Percentiles rank a stretch among this genome's conserved stretches.
Conservation (phyloP, 2,329 filamentous ascomycete species). For the Ophiostoma piceae region DNA sequence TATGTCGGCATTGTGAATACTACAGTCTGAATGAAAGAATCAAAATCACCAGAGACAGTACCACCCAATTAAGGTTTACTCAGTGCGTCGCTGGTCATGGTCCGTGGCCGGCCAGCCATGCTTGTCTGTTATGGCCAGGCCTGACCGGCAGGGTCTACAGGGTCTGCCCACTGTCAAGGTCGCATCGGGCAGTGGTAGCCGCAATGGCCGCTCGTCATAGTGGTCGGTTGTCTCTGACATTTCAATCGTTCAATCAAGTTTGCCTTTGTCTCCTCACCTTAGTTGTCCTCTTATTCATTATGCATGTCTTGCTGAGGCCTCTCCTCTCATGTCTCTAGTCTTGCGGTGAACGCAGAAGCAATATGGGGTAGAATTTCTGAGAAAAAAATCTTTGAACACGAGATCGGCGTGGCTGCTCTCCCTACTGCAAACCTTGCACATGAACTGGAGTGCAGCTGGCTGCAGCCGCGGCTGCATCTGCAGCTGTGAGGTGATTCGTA, state of each 20-base stretch:
- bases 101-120: slow-evolving; percentile 3
- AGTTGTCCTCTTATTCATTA: neutral
- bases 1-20: neutral
- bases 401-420: neutral
- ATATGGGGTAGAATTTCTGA: neutral
- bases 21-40: neutral
- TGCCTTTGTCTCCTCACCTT: neutral
- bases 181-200: neutral
- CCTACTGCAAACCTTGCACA: neutral
- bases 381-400: neutral
- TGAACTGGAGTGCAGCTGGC: neutral
- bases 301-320: slow-evolving; percentile 11
- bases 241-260: neutral
- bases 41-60: neutral
- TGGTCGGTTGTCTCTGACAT: neutral
- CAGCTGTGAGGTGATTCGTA: slow-evolving; percentile 3
- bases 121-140: neutral
- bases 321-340: neutral
- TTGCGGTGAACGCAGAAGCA: neutral
- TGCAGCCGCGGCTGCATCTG: neutral
- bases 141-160: neutral
- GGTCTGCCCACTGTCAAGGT: neutral
- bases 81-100: neutral
- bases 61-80: neutral
- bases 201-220: slow-evolving; percentile 1